Base-by-base conservation (phyloP, 345 rosid species). In the Bruguiera sexangula region DNA sequence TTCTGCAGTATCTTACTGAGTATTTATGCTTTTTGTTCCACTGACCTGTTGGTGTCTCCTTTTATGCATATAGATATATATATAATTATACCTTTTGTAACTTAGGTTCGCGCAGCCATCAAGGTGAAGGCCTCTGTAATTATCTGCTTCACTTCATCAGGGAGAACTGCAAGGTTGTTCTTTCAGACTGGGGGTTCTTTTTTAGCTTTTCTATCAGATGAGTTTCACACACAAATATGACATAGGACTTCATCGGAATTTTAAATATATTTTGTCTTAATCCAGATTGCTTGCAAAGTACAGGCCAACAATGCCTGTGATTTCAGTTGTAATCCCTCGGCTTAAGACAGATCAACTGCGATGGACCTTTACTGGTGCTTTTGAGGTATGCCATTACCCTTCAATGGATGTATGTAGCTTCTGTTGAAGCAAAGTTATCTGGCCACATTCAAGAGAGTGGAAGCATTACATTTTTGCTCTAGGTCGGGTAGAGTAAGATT, bases 341-440 rank as follows among this genome's bases (percentile, higher is more conserved):
- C 89, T 93, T 59, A 93, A 93, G 87, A 93, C 94, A 70, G 83
- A 93, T 79, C 97, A 93, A 78, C 81, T 93, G 52, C 91, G 84
- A 71, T 93, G 98, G 98, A 91, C 91, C 85, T 93, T 90, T 75
- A 93, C 77, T 79, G 97, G 97, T 65, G 96, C 97, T 59, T 93
- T 93, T 79, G 98, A 90, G 98, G 98, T 90, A 67, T 31, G 59
- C 4, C 52, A 10, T 66, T 39, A 22, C 21, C 58, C 16, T 56
- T 27, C 29, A 27, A 4, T 24, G 30, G 29, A 55, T 22, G 30
- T 21, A 6, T 24, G 26, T 56, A 3, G 18, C 60, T 9, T 56
- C 60, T 56, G 11, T 56, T 56, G 60, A 24, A 21, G 18, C 31
- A 9, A 6, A 27, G 29, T 56, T 24, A 56, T 22, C 22, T 6